Evolutionary conservation across 495 filamentous ascomycete species (phyloP), one percentile per base, ranked within the genome.

Genomic region (Podospora tetraspora): DNA sequence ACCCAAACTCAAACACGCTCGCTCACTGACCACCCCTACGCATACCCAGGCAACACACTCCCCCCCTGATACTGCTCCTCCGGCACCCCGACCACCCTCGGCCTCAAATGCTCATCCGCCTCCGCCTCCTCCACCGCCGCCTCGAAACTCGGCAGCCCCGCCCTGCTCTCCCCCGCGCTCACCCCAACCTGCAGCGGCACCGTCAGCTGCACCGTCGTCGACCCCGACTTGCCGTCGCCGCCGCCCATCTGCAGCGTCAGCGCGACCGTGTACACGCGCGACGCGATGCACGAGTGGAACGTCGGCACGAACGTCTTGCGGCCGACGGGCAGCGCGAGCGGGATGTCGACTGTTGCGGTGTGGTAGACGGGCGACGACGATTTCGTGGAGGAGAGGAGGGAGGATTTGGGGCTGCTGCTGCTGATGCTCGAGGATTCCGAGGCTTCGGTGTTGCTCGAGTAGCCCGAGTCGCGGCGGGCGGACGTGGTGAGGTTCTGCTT

Each of bases 221-320:
- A 78, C 22, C 86, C 75, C 30, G 83, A 82, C n/a, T 86, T 10
- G 3, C 29, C 29, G 29, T 10, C 29, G 29, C 34, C 79, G 22
- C 82, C 82, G 6, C 86, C 82, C 0, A 87, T 85, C 64, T 87
- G 84, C 57, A 91, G 78, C 9, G 82, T 81, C 61, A 98, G 79
- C 57, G 90, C 88, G 23, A 97, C 82, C 10, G 84, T 80, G 79
- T 99, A 98, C 25, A 89, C 79, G 68, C 95, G 89, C 19, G 90
- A 91, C 30, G 91, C 81, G 71, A 97, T 85, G 78, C 95, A 99
- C 64, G 88, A 87, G 79, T 95, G 89, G 80, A 98, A 99, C 21
- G 92, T 93, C 0, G 95, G 96, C 29, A 95, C 78, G 78, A 94
- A 93, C 2, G 87, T 81, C 69, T 89, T 91, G 71, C 85, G 87